phyloP scores from a whole-genome alignment of 805 yeast species.

The Phaffomyces thermotolerans region DNA sequence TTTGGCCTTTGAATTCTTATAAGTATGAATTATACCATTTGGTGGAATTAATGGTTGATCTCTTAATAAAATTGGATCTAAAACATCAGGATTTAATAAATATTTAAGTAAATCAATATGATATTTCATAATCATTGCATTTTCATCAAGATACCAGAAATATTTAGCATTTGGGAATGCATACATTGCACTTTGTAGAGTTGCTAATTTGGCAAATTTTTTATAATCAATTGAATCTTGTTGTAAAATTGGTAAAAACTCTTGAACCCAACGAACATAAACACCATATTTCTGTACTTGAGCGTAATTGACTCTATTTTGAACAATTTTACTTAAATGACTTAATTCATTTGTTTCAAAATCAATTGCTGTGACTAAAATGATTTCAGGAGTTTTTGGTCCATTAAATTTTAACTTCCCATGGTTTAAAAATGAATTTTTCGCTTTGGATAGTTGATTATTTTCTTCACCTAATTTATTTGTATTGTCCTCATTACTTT shows the following conservation, averaged over 20 bases:
- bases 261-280: conserved; percentile 80
- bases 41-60: conserved; percentile 73
- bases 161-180: conserved; percentile 90
- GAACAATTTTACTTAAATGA: conserved; percentile 62
- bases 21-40: conserved; percentile 60
- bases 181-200: conserved; percentile 82
- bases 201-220: conserved; percentile 57
- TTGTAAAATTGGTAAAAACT: conserved; percentile 58
- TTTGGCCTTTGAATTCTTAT: conserved; percentile 47
- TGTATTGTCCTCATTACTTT: conserved; percentile 33
- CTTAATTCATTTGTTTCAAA: conserved; percentile 55
- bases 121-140: conserved; percentile 68
- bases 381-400: conserved; percentile 49
- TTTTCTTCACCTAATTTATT: conserved; percentile 29
- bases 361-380: conserved; percentile 75
- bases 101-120: conserved; percentile 53
- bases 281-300: conserved; percentile 74
- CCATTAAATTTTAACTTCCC: conserved; percentile 47
- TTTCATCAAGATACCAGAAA: conserved; percentile 82
- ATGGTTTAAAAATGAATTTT: conserved; percentile 54
- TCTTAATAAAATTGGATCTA: conserved; percentile 56
- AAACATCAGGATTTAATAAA: conserved; percentile 49
- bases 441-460: conserved; percentile 35
- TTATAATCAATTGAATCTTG: conserved; percentile 30
- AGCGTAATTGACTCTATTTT: conserved; percentile 85